A percentile compares a stretch with the other conserved stretches of the same genome.
Conservation (phyloP, 331 rosid species). For the Malus hybrid region DNA sequence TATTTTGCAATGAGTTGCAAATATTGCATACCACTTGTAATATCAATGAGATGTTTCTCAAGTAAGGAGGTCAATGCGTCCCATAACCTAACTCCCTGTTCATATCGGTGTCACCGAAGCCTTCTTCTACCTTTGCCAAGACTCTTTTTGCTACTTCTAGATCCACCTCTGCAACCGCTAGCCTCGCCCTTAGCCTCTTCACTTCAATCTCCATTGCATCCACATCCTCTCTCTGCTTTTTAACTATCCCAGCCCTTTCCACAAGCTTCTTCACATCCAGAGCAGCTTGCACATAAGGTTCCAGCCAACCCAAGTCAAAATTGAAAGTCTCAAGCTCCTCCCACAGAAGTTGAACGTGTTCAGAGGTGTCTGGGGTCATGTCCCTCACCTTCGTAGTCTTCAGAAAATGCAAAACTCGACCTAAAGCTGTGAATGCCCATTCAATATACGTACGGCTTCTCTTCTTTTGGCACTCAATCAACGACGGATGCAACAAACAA, state of each 20-base stretch:
- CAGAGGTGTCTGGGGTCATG: background rate
- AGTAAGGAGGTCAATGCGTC: background rate
- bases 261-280: constrained; percentile 1
- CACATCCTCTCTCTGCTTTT: background rate
- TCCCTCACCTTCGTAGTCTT: background rate
- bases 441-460: background rate
- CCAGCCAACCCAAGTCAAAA: constrained; percentile 5
- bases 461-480: constrained; percentile 5
- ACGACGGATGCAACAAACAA: background rate
- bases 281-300: background rate
- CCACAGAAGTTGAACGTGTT: constrained; percentile 2
- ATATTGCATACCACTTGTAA: background rate
- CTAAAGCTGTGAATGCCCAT: constrained; percentile 3
- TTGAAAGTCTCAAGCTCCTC: constrained; percentile 8
- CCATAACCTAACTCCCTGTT: constrained; percentile 8
- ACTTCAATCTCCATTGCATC: background rate
- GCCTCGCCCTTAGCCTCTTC: background rate
- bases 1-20: background rate
- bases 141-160: background rate
- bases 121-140: background rate
- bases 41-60: background rate
- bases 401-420: background rate
- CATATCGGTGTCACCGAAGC: background rate
- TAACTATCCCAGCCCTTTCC: background rate
- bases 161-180: constrained; percentile 4